A percentile compares a stretch with the other conserved stretches of the same genome.
These are phyloP conservation scores for Aureobasidium melanogenum DNA, from an alignment of 2,329 filamentous ascomycete genomes.

Conservation along the genomic window DNA sequence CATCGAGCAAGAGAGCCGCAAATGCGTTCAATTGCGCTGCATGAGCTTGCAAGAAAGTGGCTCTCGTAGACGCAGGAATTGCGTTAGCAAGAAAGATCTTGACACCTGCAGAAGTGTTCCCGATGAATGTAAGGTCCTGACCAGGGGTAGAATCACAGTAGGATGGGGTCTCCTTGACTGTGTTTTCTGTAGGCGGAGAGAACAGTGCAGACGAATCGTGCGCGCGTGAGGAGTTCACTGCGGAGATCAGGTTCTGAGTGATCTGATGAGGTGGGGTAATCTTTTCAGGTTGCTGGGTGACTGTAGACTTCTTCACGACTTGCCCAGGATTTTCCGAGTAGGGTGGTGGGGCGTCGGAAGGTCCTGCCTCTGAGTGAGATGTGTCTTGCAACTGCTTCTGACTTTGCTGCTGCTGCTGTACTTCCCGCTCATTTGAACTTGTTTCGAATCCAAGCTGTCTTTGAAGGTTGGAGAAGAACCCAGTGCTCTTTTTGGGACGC, in stretches of 20 bases:
- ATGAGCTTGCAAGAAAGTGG: slow-evolving; percentile 53
- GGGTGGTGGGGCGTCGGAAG: slow-evolving; percentile 24
- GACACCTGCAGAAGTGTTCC: slow-evolving; percentile 61
- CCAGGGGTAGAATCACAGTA: slow-evolving; percentile 76
- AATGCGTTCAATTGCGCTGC: slow-evolving; percentile 59
- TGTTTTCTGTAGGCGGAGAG: slow-evolving; percentile 58
- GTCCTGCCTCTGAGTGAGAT: background rate
- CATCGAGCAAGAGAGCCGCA: slow-evolving; percentile 57
- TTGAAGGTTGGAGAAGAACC: slow-evolving; percentile 60
- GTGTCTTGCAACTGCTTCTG: slow-evolving; percentile 17
- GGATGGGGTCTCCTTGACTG: slow-evolving; percentile 67
- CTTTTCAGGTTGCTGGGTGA: slow-evolving; percentile 23
- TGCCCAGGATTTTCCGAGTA: slow-evolving; percentile 19
- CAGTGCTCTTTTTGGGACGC: slow-evolving; percentile 33
- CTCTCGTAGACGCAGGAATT: slow-evolving; percentile 37
- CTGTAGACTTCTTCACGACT: slow-evolving; percentile 18
- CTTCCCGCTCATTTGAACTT: slow-evolving; percentile 31
- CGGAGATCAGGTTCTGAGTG: slow-evolving; percentile 65
- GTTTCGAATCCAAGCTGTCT: slow-evolving; percentile 60
- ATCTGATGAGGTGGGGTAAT: slow-evolving; percentile 39
- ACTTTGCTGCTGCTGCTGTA: slow-evolving; percentile 20
- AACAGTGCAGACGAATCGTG: slow-evolving; percentile 69
- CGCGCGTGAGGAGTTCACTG: slow-evolving; percentile 68
- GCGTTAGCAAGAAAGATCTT: slow-evolving; percentile 61
- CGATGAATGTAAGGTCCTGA: slow-evolving; percentile 63